Evolutionary conservation across 1,284 basidiomycete species (phyloP).

Genomic region (Coniferiporia weirii): DNA sequence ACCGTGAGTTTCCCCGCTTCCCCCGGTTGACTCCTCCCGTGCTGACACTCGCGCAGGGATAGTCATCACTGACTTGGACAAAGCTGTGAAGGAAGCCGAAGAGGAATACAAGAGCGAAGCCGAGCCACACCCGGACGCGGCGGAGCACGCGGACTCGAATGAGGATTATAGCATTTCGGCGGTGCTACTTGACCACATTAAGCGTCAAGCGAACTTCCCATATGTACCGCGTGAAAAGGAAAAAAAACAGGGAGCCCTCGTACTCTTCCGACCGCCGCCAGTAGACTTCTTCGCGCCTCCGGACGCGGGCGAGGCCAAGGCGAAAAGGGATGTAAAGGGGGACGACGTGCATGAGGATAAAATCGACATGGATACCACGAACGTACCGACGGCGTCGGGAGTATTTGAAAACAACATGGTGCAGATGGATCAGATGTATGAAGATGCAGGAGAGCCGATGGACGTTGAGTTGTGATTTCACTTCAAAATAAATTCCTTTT

Average conservation of each 20-base stretch:
- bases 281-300: conserved; percentile 3
- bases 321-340: not conserved
- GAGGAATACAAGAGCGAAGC: conserved; percentile 18
- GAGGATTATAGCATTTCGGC: conserved; percentile 16
- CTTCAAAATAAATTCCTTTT: not conserved
- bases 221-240: not conserved
- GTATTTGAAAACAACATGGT: conserved; percentile 1
- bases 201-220: conserved; percentile 8
- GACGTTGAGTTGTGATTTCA: conserved; percentile 7
- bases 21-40: not conserved
- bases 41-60: conserved; percentile 10
- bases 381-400: not conserved
- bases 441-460: conserved; percentile 9
- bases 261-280: conserved; percentile 14
- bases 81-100: conserved; percentile 12
- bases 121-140: conserved; percentile 14
- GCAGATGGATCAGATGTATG: conserved; percentile 2
- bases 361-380: conserved; percentile 1
- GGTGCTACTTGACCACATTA: conserved; percentile 17
- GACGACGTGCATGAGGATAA: conserved; percentile 6
- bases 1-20: conserved; percentile 3
- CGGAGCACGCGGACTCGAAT: conserved; percentile 17
- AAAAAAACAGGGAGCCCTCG: conserved; percentile 10
- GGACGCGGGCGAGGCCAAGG: not conserved
- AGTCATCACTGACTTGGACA: conserved; percentile 19